Conservation (phyloP, 495 filamentous ascomycete genomes). For the Tuber brumale region DNA sequence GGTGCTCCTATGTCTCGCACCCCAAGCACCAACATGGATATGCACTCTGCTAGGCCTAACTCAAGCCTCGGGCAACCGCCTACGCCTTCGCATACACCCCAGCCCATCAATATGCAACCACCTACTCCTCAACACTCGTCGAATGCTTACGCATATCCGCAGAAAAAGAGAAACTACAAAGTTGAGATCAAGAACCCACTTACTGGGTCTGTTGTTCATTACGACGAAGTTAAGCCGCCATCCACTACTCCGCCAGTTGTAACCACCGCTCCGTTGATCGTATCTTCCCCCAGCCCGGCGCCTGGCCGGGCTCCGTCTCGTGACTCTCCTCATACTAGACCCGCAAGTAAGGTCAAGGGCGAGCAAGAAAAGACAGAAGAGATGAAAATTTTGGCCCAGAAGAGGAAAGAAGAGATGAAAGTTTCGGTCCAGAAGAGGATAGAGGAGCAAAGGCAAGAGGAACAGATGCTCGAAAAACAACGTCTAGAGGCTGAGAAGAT, state of each 20-base stretch:
- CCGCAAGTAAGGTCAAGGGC: conserved; percentile 59
- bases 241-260: conserved; percentile 38
- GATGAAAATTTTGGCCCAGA: conserved; percentile 44
- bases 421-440: conserved; percentile 41
- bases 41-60: conserved; percentile 32
- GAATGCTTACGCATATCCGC: not conserved
- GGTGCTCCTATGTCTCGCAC: conserved; percentile 33
- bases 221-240: conserved; percentile 16
- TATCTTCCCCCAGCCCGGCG: conserved; percentile 58
- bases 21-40: conserved; percentile 37
- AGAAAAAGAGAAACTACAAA: not conserved
- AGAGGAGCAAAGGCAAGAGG: conserved; percentile 49
- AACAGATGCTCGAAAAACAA: conserved; percentile 44
- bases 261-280: conserved; percentile 57
- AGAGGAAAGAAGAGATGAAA: conserved; percentile 45
- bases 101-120: conserved; percentile 25
- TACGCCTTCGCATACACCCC: conserved; percentile 33
- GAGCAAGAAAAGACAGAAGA: conserved; percentile 58
- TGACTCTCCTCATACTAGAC: conserved; percentile 51
- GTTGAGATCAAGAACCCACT: conserved; percentile 29
- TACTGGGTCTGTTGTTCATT: conserved; percentile 10
- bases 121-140: conserved; percentile 10
- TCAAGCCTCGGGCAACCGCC: conserved; percentile 39
- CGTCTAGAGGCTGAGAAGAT: conserved; percentile 43
- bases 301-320: conserved; percentile 53